Evolutionary conservation across 2,329 filamentous ascomycete species (phyloP).

Genomic region (Colletotrichum spinosum): DNA sequence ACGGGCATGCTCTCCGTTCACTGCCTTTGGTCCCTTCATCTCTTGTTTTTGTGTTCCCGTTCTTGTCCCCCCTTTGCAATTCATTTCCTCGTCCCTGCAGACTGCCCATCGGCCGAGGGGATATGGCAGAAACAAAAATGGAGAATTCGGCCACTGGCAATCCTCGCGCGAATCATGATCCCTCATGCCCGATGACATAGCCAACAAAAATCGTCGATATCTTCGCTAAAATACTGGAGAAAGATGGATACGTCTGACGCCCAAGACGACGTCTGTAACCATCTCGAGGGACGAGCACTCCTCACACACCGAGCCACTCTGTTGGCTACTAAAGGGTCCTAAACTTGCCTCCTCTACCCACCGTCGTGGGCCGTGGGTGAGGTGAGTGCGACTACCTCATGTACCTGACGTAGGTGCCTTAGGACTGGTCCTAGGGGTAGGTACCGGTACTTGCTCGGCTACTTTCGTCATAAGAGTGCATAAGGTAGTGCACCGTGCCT

Average conservation of each 20-base stretch:
- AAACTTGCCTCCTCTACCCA: constrained; percentile 12
- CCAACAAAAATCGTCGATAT: constrained; percentile 18
- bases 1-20: constrained; percentile 1
- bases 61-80: constrained; percentile 21
- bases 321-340: constrained; percentile 8
- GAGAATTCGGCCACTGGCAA: constrained; percentile 31
- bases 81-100: background rate
- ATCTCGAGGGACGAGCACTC: constrained; percentile 6
- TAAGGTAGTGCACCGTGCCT: no score
- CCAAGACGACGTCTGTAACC: constrained; percentile 18
- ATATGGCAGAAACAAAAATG: constrained; percentile 32
- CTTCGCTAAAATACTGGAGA: constrained; percentile 33
- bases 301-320: constrained; percentile 9
- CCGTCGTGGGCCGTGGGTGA: constrained; percentile 5
- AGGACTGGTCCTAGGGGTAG: background rate
- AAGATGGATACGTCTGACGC: constrained; percentile 24
- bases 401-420: background rate
- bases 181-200: constrained; percentile 12
- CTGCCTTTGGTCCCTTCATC: constrained; percentile 25
- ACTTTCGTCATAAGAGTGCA: constrained; percentile 22
- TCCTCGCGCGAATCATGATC: constrained; percentile 33
- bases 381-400: background rate
- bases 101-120: constrained; percentile 11
- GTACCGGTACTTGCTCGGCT: constrained; percentile 22
- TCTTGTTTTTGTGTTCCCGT: background rate